Conservation (phyloP, 176 grass and related monocot genomes). For the Secale cereale region DNA sequence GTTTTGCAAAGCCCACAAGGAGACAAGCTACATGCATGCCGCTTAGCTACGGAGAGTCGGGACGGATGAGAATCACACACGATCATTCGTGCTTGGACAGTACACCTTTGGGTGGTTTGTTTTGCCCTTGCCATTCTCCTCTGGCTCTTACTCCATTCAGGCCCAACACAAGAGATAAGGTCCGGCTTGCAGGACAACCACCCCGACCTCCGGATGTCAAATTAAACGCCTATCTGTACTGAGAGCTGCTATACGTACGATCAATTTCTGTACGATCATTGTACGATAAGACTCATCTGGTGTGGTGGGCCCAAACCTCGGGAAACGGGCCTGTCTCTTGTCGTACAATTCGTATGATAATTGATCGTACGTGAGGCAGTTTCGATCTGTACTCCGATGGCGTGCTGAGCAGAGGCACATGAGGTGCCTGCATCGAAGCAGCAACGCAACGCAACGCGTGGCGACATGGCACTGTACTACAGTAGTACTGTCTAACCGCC, state of each 20-base stretch:
- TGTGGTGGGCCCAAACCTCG: no score
- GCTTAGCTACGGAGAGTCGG: not conserved
- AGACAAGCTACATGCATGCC: not conserved
- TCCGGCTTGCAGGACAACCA: not conserved
- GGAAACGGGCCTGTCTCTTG: no score
- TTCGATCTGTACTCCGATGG: no score
- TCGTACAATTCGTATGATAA: no score
- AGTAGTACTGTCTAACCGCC: not conserved
- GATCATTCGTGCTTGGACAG: not conserved
- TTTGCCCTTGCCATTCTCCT: not conserved
- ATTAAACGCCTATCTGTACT: not conserved
- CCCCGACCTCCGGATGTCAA: not conserved
- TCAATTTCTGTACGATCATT: no score
- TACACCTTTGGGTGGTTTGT: not conserved
- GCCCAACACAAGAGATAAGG: not conserved
- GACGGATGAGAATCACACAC: not conserved
- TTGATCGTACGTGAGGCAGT: no score
- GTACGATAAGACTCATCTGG: no score
- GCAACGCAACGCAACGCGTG: not conserved
- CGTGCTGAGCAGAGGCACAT: slow-evolving; percentile 13
- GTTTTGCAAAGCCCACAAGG: not conserved
- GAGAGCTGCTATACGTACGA: no score
- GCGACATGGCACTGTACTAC: not conserved
- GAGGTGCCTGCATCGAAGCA: slow-evolving; percentile 6
- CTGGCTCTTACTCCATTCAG: slow-evolving; percentile 26